Conservation (phyloP, 352 stramenopile species). For the Plasmopara viticola region DNA sequence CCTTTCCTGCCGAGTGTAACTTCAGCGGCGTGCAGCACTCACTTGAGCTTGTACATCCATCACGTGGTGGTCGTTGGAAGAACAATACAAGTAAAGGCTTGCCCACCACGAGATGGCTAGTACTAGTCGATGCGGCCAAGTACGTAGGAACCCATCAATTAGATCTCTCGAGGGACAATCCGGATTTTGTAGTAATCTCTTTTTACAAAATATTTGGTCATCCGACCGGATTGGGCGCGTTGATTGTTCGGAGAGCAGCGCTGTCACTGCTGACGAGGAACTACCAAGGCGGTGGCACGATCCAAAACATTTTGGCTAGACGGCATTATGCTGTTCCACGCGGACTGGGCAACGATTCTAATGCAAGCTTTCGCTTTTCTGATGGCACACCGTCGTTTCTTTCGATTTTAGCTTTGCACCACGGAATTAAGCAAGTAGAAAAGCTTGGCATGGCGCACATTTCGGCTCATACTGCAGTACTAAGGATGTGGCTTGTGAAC, state of each 20-base stretch:
- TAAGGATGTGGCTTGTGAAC: constrained; percentile 36
- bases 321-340: constrained; percentile 32
- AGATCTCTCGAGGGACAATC: constrained; percentile 36
- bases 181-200: constrained; percentile 68
- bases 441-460: constrained; percentile 42
- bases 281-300: constrained; percentile 62
- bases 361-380: constrained; percentile 30
- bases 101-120: constrained; percentile 36
- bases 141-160: constrained; percentile 49
- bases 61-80: constrained; percentile 25
- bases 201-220: constrained; percentile 86
- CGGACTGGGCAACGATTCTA: constrained; percentile 9
- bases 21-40: constrained; percentile 57
- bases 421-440: constrained; percentile 43
- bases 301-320: constrained; percentile 55
- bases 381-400: constrained; percentile 69
- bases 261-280: constrained; percentile 37
- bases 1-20: constrained; percentile 73
- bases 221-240: constrained; percentile 53
- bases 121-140: constrained; percentile 70
- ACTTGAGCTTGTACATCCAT: constrained; percentile 32
- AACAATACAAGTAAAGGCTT: constrained; percentile 3
- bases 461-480: constrained; percentile 36
- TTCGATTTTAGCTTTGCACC: constrained; percentile 48
- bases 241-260: constrained; percentile 43